Conservation (phyloP, 768 basidiomycete genomes). For the Agaricus blazei region DNA sequence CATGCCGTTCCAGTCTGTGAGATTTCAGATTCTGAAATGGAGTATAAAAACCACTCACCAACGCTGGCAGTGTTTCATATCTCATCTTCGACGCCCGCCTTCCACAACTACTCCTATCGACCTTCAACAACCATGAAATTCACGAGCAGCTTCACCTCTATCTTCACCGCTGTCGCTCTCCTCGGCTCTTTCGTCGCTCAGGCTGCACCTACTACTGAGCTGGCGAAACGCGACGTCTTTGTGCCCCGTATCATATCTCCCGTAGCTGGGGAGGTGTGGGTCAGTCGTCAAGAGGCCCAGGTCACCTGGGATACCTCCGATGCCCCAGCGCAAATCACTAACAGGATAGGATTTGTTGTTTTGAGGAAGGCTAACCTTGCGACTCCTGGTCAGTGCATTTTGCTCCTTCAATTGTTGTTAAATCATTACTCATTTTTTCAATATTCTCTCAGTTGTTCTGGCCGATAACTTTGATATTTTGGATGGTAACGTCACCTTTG, state of each 20-base stretch:
- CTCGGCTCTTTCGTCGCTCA: slow-evolving; percentile 13
- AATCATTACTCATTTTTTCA: background rate
- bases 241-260: slow-evolving; percentile 39
- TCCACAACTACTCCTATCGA: background rate
- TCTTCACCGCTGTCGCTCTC: slow-evolving; percentile 10
- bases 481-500: slow-evolving; percentile 25
- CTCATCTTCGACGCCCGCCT: too few species aligned
- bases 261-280: slow-evolving; percentile 30
- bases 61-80: too few species aligned
- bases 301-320: slow-evolving; percentile 44
- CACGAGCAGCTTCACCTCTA: slow-evolving; percentile 1
- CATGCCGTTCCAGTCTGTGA: too few species aligned
- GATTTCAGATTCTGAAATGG: too few species aligned
- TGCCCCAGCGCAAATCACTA: slow-evolving; percentile 45
- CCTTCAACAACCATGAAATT: slow-evolving; percentile 2
- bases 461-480: slow-evolving; percentile 33
- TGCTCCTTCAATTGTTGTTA: background rate
- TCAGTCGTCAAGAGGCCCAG: slow-evolving; percentile 28
- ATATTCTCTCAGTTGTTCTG: slow-evolving; percentile 19
- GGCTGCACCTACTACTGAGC: slow-evolving; percentile 16
- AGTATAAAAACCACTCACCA: too few species aligned
- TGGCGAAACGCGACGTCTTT: slow-evolving; percentile 41
- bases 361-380: slow-evolving; percentile 31
- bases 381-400: slow-evolving; percentile 21
- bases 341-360: slow-evolving; percentile 34